phyloP scores from a whole-genome alignment of 164 flowering plant species.

The Buxus sempervirens region DNA sequence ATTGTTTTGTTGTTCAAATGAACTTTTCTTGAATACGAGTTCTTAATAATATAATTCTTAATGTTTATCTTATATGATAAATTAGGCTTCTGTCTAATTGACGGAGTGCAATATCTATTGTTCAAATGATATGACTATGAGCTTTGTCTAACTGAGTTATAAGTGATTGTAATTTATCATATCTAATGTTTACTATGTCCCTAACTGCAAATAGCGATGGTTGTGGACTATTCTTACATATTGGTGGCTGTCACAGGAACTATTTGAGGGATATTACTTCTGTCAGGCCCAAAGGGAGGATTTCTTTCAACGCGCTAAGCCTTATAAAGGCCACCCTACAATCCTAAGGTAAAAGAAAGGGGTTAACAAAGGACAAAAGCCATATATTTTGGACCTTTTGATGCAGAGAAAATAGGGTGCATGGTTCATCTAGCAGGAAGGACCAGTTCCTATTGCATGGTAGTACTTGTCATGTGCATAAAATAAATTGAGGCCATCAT shows the following conservation, averaged over 20 bases:
- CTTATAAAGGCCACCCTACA: conserved; percentile 82
- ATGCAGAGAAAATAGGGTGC: neutral
- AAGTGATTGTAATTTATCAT: neutral
- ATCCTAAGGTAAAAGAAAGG: conserved; percentile 46
- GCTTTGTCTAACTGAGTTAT: neutral
- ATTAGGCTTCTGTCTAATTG: neutral
- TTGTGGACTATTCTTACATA: neutral
- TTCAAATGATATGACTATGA: too few species aligned
- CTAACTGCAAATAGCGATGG: neutral
- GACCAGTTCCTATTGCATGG: neutral
- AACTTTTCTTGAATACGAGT: too few species aligned
- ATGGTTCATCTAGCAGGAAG: neutral
- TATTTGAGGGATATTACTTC: conserved; percentile 96
- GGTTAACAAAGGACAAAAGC: neutral
- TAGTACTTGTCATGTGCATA: neutral
- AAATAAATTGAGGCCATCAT: neutral
- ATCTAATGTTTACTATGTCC: neutral
- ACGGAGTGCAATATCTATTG: too few species aligned
- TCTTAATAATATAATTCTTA: too few species aligned
- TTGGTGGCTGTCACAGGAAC: conserved; percentile 49
- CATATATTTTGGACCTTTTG: neutral
- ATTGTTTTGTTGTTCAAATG: too few species aligned
- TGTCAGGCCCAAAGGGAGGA: conserved; percentile 99
- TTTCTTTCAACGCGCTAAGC: conserved; percentile 76
- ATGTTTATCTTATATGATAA: neutral